Conservation (phyloP, 305 asterid genomes). For the Fraxinus velutina region DNA sequence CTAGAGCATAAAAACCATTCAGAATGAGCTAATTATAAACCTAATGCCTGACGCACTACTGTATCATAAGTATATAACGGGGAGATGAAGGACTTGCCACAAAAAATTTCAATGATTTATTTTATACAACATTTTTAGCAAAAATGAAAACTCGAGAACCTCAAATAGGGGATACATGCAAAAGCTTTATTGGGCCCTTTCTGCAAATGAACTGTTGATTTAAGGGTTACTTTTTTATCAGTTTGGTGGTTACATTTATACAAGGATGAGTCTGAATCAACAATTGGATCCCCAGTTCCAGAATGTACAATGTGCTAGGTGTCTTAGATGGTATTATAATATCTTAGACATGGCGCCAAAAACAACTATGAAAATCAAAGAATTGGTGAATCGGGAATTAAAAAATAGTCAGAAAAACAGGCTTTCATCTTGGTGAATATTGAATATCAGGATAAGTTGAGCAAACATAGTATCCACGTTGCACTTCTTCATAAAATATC, state of each 20-base stretch:
- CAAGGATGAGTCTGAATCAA: background rate
- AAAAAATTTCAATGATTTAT: background rate
- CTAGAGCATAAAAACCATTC: background rate
- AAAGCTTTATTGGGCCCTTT: background rate
- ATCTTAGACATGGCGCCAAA: background rate
- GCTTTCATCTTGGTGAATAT: background rate
- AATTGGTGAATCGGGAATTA: background rate
- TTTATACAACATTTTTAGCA: background rate
- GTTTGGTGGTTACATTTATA: background rate
- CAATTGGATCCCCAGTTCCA: background rate
- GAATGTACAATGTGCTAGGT: background rate
- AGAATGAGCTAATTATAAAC: background rate
- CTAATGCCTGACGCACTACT: background rate
- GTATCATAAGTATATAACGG: background rate
- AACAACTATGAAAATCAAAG: background rate
- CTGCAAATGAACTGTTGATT: background rate
- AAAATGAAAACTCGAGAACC: background rate
- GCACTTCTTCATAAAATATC: background rate
- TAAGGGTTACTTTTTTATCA: background rate
- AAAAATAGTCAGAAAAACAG: background rate
- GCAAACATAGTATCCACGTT: background rate
- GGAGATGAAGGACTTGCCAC: background rate
- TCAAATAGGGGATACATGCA: background rate
- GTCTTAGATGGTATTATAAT: background rate
- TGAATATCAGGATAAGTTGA: background rate